These are phyloP conservation scores for Dujonia santamariae DNA, from an alignment of 1,139 yeast species.

Conservation along the genomic window DNA sequence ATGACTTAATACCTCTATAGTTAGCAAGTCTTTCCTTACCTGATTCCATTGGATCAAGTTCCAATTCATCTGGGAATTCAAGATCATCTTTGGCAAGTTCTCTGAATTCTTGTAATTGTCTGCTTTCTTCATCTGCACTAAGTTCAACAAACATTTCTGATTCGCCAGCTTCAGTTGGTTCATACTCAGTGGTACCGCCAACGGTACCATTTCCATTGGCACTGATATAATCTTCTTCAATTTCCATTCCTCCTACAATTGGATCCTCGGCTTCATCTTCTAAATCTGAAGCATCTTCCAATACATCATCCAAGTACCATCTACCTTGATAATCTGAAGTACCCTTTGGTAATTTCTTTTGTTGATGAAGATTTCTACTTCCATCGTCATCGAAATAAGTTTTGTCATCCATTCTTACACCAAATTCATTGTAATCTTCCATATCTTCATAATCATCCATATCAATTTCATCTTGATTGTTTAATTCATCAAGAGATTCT, in stretches of 20 bases:
- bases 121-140: conserved; percentile 77
- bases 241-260: conserved; percentile 19
- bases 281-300: conserved; percentile 49
- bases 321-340: conserved; percentile 92
- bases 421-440: conserved; percentile 35
- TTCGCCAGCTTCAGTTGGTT: conserved; percentile 46
- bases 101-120: conserved; percentile 70
- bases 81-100: conserved; percentile 74
- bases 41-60: conserved; percentile 69
- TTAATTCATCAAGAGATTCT: conserved; percentile 67
- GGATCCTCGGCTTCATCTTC: conserved; percentile 38
- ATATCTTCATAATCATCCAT: conserved; percentile 49
- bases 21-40: conserved; percentile 72
- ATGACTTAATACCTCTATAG: conserved; percentile 83
- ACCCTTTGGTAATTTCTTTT: conserved; percentile 68
- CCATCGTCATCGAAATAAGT: conserved; percentile 52
- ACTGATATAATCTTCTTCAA: conserved; percentile 16
- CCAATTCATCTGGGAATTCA: conserved; percentile 95
- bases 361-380: conserved; percentile 22
- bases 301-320: conserved; percentile 71
- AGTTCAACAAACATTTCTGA: conserved; percentile 71
- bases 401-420: conserved; percentile 69
- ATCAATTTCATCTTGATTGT: conserved; percentile 44
- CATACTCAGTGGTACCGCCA: conserved; percentile 28
- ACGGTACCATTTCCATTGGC: conserved; percentile 14